Base-by-base conservation (phyloP, 345 rosid species). In the Dipteronia sinensis region DNA sequence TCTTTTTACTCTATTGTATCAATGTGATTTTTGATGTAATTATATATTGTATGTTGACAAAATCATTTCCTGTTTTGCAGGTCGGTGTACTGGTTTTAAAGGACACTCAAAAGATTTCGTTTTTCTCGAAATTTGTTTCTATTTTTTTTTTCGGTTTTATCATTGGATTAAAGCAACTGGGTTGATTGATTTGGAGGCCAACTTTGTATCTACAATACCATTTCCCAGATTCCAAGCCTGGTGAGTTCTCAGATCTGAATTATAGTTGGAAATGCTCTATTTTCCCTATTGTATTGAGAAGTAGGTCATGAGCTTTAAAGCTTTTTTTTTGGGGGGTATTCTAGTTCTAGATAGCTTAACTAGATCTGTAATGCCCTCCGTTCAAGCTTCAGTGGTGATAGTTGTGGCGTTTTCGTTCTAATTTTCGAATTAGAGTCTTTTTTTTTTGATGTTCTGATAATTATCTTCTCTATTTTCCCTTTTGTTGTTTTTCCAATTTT, bases 171-270 rank as follows among this genome's bases (percentile, higher is more conserved):
- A 58, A 71, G 77, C 59, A 73, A 49, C 75, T 81, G 84, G 80
- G 70, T 89, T 68, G 25, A 58, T 85, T 80, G 56, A 71, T 77
- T 85, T 77, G 23, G 65, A 40, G 49, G 77, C 61, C 10, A 49
- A 70, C 55, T 63, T 80, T 55, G 76, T 81, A 83, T 81, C 83
- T 78, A 66, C 78, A 56, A 69, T 67, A 73, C 80, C 67, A 72
- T 72, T 63, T 72, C 77, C 71, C 68, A 73, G 87, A 72, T 69
- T 83, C 79, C 73, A 82, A 86, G 87, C 85, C 76, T 73, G 76
- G 89, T 92, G 79, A 86, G 97, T 83, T 87, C 86, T 76, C 91
- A 88, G 94, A 89, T 94, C 97, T 89, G 83, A 85, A 85, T 89
- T 80, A 27, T 40, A 72, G 47, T 81, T 46, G 44, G 59, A 58